These are phyloP conservation scores for Neurospora sp. DNA, from an alignment of 495 filamentous ascomycete species.

Conservation along the genomic window DNA sequence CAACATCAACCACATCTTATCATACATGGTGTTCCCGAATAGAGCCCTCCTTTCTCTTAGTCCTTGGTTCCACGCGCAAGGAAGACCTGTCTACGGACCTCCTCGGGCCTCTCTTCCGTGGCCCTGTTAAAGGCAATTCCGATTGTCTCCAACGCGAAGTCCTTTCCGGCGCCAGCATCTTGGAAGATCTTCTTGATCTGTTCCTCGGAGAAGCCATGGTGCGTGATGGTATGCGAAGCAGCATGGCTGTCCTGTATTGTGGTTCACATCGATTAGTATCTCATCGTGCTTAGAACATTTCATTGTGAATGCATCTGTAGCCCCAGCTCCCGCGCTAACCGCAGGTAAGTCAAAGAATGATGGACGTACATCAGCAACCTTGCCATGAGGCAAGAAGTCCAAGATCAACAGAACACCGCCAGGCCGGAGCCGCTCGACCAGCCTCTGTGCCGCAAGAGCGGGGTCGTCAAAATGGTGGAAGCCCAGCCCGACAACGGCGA, in stretches of 20 bases:
- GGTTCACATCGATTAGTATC: not conserved
- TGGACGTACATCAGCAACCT: conserved; percentile 13
- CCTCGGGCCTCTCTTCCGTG: not conserved
- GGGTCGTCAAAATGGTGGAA: conserved; percentile 68
- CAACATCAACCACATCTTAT: not conserved
- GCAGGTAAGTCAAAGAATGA: not conserved
- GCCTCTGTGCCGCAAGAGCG: conserved; percentile 39
- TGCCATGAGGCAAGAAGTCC: conserved; percentile 48
- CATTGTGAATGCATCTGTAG: not conserved
- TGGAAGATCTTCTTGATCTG: conserved; percentile 44
- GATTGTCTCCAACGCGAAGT: conserved; percentile 33
- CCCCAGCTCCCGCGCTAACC: not conserved
- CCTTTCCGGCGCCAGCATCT: conserved; percentile 36
- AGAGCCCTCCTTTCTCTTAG: not conserved
- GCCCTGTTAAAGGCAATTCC: conserved; percentile 16
- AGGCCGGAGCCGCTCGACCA: conserved; percentile 49
- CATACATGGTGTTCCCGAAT: not conserved
- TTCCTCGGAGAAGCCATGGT: conserved; percentile 47
- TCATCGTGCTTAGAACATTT: no score
- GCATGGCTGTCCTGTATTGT: conserved; percentile 21
- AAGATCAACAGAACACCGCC: conserved; percentile 57
- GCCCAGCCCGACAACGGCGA: conserved; percentile 54
- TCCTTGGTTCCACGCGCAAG: conserved; percentile 19
- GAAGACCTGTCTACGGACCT: conserved; percentile 14
- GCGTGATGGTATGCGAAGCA: conserved; percentile 37